Conservation (phyloP, 2,329 filamentous ascomycete genomes). For the Pseudogymnoascus sp. region DNA sequence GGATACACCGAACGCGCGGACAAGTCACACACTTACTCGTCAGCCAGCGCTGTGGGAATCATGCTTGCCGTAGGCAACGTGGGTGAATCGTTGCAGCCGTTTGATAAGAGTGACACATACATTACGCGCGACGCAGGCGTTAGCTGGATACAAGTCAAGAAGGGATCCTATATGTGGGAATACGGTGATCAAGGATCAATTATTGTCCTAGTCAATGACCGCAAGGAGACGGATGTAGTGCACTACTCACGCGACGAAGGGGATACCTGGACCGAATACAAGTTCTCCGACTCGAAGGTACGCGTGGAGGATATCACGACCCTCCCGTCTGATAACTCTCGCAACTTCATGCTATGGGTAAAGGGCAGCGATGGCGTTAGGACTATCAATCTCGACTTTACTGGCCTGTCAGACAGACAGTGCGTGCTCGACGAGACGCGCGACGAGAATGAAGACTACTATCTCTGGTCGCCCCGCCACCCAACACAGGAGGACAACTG, state of each 20-base stretch:
- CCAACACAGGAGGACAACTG: conserved; percentile 71
- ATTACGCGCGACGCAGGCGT: conserved; percentile 88
- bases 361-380: conserved; percentile 48
- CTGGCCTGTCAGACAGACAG: conserved; percentile 61
- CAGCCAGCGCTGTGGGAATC: conserved; percentile 76
- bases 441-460: conserved; percentile 62
- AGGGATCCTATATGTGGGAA: conserved; percentile 86
- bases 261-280: conserved; percentile 63
- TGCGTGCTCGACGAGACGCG: conserved; percentile 60
- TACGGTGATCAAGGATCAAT: conserved; percentile 93
- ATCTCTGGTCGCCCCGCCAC: conserved; percentile 80
- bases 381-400: conserved; percentile 83
- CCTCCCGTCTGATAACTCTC: conserved; percentile 77
- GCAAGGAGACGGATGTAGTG: conserved; percentile 56
- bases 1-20: conserved; percentile 88
- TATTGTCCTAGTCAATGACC: conserved; percentile 74
- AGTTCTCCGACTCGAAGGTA: conserved; percentile 65
- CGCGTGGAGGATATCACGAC: conserved; percentile 75
- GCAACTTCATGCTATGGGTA: conserved; percentile 89
- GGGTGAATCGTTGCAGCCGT: conserved; percentile 40
- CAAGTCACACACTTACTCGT: conserved; percentile 77
- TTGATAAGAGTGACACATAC: conserved; percentile 68
- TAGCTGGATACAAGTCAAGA: conserved; percentile 75
- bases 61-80: conserved; percentile 93
- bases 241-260: conserved; percentile 79